Evolutionary conservation across 1,139 yeast genomes (phyloP).

Genomic region (Geotrichum histeridarum): DNA sequence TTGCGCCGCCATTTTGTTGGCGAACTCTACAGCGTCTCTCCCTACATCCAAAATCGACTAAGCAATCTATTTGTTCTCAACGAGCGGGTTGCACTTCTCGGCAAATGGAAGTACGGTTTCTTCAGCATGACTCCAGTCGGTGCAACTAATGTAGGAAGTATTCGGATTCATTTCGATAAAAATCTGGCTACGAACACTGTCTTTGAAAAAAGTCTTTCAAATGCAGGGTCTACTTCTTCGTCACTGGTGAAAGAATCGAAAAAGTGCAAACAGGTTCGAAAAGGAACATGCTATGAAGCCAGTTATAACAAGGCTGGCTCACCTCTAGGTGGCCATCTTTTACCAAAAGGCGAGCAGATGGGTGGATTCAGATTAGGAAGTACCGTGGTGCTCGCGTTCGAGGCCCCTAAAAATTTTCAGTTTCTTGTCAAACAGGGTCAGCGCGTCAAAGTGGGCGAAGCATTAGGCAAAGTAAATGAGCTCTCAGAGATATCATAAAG

Average conservation of each 20-base stretch:
- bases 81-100: constrained; percentile 90
- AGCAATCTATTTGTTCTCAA: constrained; percentile 84
- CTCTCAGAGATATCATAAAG: no score
- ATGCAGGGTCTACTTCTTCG: constrained; percentile 5
- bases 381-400: constrained; percentile 91
- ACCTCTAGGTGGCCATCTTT: constrained; percentile 78
- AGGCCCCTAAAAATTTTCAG: constrained; percentile 75
- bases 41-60: constrained; percentile 84
- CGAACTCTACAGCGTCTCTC: constrained; percentile 91
- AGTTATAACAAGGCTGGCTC: constrained; percentile 77
- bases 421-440: constrained; percentile 71
- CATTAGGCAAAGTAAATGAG: constrained; percentile 47
- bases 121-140: constrained; percentile 99
- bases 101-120: constrained; percentile 95
- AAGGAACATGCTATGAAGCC: constrained; percentile 90
- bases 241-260: constrained; percentile 7
- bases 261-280: constrained; percentile 41
- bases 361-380: constrained; percentile 96
- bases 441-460: constrained; percentile 78
- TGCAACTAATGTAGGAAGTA: constrained; percentile 97
- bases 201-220: constrained; percentile 43
- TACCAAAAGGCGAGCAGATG: constrained; percentile 87
- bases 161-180: constrained; percentile 84
- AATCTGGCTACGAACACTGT: constrained; percentile 76
- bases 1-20: constrained; percentile 94